Conservation (phyloP, 2,329 filamentous ascomycete species). For the Ceratocystis lukuohia region DNA sequence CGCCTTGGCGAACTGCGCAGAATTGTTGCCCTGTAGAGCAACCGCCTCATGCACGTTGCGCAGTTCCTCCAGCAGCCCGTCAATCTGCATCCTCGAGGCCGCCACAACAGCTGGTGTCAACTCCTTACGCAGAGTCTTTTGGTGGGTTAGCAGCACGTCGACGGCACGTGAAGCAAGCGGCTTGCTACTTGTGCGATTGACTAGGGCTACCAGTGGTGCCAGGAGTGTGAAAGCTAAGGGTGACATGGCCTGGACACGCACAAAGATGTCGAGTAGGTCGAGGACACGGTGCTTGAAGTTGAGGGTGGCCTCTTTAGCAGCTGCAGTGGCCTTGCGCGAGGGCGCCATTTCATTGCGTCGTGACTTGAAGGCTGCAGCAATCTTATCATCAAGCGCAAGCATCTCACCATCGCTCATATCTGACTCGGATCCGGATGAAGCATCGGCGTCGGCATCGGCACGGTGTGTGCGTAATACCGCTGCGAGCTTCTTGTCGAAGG, state of each 20-base stretch:
- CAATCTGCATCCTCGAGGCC: background rate
- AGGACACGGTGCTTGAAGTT: slow-evolving; percentile 93
- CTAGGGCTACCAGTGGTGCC: slow-evolving; percentile 61
- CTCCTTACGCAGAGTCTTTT: slow-evolving; percentile 50
- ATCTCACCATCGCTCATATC: slow-evolving; percentile 96
- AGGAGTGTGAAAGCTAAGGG: slow-evolving; percentile 55
- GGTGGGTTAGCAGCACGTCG: slow-evolving; percentile 58
- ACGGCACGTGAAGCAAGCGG: slow-evolving; percentile 60
- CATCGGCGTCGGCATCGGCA: slow-evolving; percentile 44
- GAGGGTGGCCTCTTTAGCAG: slow-evolving; percentile 76
- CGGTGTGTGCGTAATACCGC: slow-evolving; percentile 61
- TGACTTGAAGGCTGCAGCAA: slow-evolving; percentile 74
- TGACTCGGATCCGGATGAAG: slow-evolving; percentile 47
- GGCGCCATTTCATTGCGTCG: slow-evolving; percentile 48
- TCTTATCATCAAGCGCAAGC: slow-evolving; percentile 72
- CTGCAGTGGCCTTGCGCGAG: slow-evolving; percentile 73
- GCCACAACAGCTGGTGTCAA: slow-evolving; percentile 27
- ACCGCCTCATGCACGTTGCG: slow-evolving; percentile 55
- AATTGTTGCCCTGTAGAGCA: slow-evolving; percentile 42
- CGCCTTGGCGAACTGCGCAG: slow-evolving; percentile 59
- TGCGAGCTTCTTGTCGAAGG: slow-evolving; percentile 61
- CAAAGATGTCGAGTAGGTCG: slow-evolving; percentile 73
- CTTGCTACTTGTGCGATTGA: slow-evolving; percentile 63
- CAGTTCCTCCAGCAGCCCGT: slow-evolving; percentile 32
- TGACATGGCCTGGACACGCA: slow-evolving; percentile 62